Evolutionary conservation across 805 yeast species (phyloP), one percentile per base, ranked within the genome.

Genomic region (Metschnikowia gruessii): DNA sequence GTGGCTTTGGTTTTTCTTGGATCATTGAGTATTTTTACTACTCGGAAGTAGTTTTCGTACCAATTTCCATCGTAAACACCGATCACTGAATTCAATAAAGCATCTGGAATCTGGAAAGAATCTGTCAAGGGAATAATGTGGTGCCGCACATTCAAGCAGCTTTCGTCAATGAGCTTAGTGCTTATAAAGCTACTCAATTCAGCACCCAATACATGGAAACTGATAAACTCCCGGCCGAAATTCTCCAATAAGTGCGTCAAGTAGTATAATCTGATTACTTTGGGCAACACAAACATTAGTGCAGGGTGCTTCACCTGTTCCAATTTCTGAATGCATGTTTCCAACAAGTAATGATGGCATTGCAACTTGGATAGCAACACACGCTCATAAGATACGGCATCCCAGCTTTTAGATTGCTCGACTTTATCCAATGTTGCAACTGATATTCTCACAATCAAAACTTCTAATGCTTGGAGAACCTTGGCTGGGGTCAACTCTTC

Each of bases 301-400:
- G 61, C 59, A 54, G 73, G 55, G 45, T 53, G 43, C 7, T 49
- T 46, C 31, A 60, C 58, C 42, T 62, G 57, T 31, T 61, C 60
- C 28, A 56, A 34, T 4, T 59, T 43, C 31, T 52, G 58, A 24
- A 62, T 37, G 53, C 59, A 63, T 44, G 65, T 66, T 35, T 57
- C 58, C 58, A 71, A 66, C 51, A 70, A 54, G 60, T 69, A 72
- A 52, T 66, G 73, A 50, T 72, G 75, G 43, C 75, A 72, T 46
- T 67, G 66, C 56, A 72, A 69, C 57, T 72, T 72, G 44, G 75
- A 66, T 55, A 72, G 60, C 46, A 59, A 57, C 37, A 70, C 74
- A 48, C 69, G 61, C 45, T 69, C 66, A 49, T 66, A 60, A 45
- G 70, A 66, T 42, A 68, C 63, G 37, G 55, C 51, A 54, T 72